phyloP scores from a whole-genome alignment of 2,329 filamentous ascomycete species.

The Diplodia corticola region DNA sequence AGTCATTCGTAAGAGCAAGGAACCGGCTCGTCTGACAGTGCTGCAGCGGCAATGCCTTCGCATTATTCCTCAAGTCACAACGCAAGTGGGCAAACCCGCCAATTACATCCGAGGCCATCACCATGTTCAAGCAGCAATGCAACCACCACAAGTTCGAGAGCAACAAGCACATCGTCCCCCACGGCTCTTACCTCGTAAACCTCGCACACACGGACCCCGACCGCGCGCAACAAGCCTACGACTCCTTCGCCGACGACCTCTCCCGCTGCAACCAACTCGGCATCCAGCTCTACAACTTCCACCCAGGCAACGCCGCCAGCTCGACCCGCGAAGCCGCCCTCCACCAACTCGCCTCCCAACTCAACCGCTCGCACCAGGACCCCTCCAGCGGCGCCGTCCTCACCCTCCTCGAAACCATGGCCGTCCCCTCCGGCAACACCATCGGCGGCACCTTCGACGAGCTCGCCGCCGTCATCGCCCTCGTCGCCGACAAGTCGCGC shows the following conservation, averaged over 20 bases:
- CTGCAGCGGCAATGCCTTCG: conserved; percentile 79
- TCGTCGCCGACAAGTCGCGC: conserved; percentile 76
- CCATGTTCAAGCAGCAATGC: conserved; percentile 70
- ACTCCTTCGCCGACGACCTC: conserved; percentile 83
- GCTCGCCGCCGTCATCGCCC: conserved; percentile 76
- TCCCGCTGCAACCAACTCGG: conserved; percentile 80
- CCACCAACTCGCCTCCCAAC: conserved; percentile 72
- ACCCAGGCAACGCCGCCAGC: conserved; percentile 77
- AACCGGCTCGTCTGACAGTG: conserved; percentile 28
- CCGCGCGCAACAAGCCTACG: conserved; percentile 84
- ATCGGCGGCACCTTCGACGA: conserved; percentile 86
- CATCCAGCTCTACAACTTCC: conserved; percentile 95
- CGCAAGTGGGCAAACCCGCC: conserved; percentile 89
- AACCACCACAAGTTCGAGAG: conserved; percentile 70
- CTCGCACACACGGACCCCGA: conserved; percentile 78
- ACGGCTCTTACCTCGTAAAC: conserved; percentile 96
- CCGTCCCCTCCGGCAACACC: conserved; percentile 75
- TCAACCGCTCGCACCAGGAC: conserved; percentile 79
- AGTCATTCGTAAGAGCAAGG: conserved; percentile 22
- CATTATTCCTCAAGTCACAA: conserved; percentile 93
- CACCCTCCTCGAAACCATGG: conserved; percentile 94
- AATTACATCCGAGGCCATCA: conserved; percentile 65
- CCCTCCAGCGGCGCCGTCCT: conserved; percentile 67
- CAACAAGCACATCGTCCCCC: conserved; percentile 75
- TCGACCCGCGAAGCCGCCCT: conserved; percentile 70